Evolutionary conservation across 495 filamentous ascomycete species (phyloP).

Genomic region (Talaromyces liani): DNA sequence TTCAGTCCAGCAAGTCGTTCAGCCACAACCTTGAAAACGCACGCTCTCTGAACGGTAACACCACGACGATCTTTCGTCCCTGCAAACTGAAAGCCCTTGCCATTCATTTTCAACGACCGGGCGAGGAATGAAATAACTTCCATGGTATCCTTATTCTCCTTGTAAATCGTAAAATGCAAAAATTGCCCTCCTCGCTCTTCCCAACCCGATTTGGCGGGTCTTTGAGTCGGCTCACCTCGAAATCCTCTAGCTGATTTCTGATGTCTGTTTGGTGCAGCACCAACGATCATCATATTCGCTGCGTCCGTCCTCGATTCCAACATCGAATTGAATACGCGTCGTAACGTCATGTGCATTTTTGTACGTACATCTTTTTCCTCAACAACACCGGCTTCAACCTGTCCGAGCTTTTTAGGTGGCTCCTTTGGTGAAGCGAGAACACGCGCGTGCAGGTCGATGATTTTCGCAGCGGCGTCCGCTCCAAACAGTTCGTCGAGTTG

Average conservation of each 20-base stretch:
- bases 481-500: conserved; percentile 40
- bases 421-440: conserved; percentile 32
- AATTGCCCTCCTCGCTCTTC: conserved; percentile 66
- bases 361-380: conserved; percentile 54
- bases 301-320: conserved; percentile 56
- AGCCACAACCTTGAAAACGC: conserved; percentile 56
- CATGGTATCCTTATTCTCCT: conserved; percentile 99
- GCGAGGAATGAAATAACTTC: conserved; percentile 71
- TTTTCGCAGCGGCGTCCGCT: conserved; percentile 27
- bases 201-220: conserved; percentile 41
- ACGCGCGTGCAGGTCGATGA: conserved; percentile 37
- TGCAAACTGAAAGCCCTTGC: conserved; percentile 71
- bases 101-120: conserved; percentile 56
- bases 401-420: conserved; percentile 34
- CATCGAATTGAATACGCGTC: conserved; percentile 58
- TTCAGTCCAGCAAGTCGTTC: conserved; percentile 59
- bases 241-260: conserved; percentile 25
- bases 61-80: conserved; percentile 92
- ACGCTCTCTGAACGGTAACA: conserved; percentile 79
- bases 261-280: conserved; percentile 37
- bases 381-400: conserved; percentile 34
- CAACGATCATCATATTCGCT: conserved; percentile 53
- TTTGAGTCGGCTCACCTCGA: conserved; percentile 18
- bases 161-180: conserved; percentile 90
- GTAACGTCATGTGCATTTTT: conserved; percentile 56